phyloP scores from a whole-genome alignment of 1,284 basidiomycete species.

The Apiotrichum gracile region DNA sequence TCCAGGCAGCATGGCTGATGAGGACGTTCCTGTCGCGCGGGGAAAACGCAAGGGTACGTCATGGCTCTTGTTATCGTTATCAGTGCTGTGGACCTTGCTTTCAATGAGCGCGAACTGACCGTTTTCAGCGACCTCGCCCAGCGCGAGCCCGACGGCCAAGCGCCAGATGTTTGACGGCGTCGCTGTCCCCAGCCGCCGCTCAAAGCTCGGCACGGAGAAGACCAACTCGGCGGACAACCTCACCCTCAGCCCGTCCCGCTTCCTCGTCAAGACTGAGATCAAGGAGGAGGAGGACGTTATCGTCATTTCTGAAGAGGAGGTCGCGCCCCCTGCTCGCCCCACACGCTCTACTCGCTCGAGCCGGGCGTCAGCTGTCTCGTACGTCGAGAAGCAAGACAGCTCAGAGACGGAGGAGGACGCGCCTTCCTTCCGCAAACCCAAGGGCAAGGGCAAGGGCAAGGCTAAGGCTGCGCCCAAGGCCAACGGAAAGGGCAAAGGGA shows the following conservation, averaged over 20 bases:
- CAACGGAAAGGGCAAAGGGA: slow-evolving; percentile 21
- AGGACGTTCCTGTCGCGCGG: not conserved
- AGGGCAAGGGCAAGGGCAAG: not conserved
- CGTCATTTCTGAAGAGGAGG: not conserved
- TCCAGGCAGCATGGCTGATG: slow-evolving; percentile 1
- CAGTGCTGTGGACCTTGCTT: too few species aligned
- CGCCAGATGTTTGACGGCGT: slow-evolving; percentile 26
- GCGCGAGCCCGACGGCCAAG: not conserved
- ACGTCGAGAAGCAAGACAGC: not conserved
- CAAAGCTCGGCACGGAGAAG: slow-evolving; percentile 33
- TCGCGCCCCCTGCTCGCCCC: not conserved
- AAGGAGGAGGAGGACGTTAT: not conserved
- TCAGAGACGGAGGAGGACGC: slow-evolving; percentile 4
- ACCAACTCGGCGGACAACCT: slow-evolving; percentile 37
- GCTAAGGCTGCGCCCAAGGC: slow-evolving; percentile 10
- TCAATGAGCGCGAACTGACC: too few species aligned
- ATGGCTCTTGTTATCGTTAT: not conserved
- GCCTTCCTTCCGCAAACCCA: not conserved
- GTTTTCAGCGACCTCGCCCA: not conserved
- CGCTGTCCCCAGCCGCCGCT: slow-evolving; percentile 20
- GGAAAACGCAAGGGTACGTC: slow-evolving; percentile 1
- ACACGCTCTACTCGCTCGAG: not conserved
- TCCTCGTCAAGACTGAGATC: slow-evolving; percentile 3
- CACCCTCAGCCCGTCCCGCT: slow-evolving; percentile 22
- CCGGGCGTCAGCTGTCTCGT: not conserved